phyloP scores from a whole-genome alignment of 371 early-diverging fungal species.

The Choanephora cucurbitarum region DNA sequence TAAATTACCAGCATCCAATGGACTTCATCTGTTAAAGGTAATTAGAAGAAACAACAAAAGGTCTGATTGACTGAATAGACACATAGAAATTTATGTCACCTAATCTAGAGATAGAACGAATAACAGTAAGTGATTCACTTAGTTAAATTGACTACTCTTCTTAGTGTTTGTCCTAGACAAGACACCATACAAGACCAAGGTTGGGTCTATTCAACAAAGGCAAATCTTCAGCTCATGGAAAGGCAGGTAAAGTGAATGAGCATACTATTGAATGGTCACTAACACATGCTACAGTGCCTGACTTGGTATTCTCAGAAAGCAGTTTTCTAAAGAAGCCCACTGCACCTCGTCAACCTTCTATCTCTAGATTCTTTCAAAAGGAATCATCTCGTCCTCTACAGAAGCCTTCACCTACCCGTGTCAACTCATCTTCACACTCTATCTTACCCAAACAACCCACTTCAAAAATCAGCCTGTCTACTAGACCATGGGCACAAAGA shows the following conservation, averaged over 20 bases:
- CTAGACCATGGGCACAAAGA: too few species aligned
- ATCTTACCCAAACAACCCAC: too few species aligned
- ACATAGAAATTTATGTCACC: constrained; percentile 39
- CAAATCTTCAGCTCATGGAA: constrained; percentile 35
- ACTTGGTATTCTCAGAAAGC: constrained; percentile 22
- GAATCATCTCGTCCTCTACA: too few species aligned
- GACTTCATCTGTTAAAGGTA: constrained; percentile 26
- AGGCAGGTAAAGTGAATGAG: too few species aligned
- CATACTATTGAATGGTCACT: too few species aligned
- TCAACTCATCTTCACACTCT: too few species aligned
- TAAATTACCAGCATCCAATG: constrained; percentile 3
- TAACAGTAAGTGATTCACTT: constrained; percentile 26
- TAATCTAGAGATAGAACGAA: constrained; percentile 26
- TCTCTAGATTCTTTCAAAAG: neutral
- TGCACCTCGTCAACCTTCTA: neutral
- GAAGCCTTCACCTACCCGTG: too few species aligned
- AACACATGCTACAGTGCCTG: constrained; percentile 14
- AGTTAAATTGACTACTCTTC: neutral
- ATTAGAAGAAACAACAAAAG: too few species aligned
- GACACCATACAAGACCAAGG: constrained; percentile 1
- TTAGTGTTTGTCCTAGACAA: neutral
- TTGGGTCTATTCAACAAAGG: constrained; percentile 39
- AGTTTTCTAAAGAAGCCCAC: constrained; percentile 9
- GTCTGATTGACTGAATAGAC: too few species aligned
- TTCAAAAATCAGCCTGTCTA: too few species aligned